Percentiles rank a stretch among this genome's conserved stretches.
phyloP scores from a whole-genome alignment of 768 basidiomycete species.

The Tricholomella constricta region DNA sequence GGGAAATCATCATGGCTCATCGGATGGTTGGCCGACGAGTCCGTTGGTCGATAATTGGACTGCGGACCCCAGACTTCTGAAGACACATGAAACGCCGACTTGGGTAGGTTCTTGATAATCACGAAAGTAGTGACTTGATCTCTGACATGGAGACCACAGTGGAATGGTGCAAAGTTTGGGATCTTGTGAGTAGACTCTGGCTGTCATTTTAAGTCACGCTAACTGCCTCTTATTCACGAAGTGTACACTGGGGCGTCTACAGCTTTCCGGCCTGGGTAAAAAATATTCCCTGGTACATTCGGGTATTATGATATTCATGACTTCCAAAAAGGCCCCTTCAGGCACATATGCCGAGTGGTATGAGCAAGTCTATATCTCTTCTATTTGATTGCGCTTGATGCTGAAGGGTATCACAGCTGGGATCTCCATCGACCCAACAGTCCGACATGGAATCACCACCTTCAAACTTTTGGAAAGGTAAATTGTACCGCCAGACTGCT shows the following conservation, averaged over 20 bases:
- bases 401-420: conserved; percentile 30
- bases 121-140: background rate
- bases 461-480: conserved; percentile 48
- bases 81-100: conserved; percentile 51
- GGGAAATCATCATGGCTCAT: conserved; percentile 37
- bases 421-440: conserved; percentile 39
- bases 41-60: conserved; percentile 44
- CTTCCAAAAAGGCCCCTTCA: conserved; percentile 34
- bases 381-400: background rate
- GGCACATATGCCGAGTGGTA: conserved; percentile 58
- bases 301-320: conserved; percentile 2
- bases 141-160: conserved; percentile 31
- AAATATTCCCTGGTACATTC: background rate
- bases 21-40: conserved; percentile 37
- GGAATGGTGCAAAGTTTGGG: conserved; percentile 54
- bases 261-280: conserved; percentile 47
- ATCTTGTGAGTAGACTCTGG: conserved; percentile 46
- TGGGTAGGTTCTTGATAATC: conserved; percentile 40
- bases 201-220: conserved; percentile 2
- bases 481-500: background rate
- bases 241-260: conserved; percentile 54
- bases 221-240: conserved; percentile 22
- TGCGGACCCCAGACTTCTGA: conserved; percentile 34
- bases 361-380: conserved; percentile 37
- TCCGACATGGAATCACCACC: conserved; percentile 51